Percentiles rank a stretch among this genome's conserved stretches.
These are phyloP conservation scores for Salix brachista DNA, from an alignment of 345 rosid species.

Conservation along the genomic window DNA sequence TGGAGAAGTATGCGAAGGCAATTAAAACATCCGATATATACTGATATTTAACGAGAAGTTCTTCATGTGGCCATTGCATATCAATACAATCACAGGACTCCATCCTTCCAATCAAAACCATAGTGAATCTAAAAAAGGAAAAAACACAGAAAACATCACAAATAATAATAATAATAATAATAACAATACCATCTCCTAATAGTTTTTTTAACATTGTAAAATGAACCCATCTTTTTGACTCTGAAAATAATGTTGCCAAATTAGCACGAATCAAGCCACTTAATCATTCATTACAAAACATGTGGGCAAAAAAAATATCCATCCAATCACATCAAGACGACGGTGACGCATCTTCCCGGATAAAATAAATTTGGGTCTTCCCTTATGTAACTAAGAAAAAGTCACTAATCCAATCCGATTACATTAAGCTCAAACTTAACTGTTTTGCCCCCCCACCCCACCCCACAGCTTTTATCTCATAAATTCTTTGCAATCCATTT, in stretches of 20 bases:
- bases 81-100: slow-evolving; percentile 86
- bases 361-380: no score
- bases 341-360: neutral
- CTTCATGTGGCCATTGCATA: slow-evolving; percentile 65
- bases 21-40: slow-evolving; percentile 84
- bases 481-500: neutral
- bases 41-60: slow-evolving; percentile 78
- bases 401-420: neutral
- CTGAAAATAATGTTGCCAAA: neutral
- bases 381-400: neutral
- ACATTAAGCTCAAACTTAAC: neutral
- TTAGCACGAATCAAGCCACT: neutral
- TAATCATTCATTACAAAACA: neutral
- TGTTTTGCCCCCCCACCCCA: no score
- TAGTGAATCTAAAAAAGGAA: slow-evolving; percentile 17
- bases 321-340: neutral
- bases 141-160: neutral
- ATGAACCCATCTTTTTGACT: neutral
- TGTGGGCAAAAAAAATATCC: no score
- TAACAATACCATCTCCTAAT: neutral
- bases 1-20: slow-evolving; percentile 89
- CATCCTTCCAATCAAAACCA: slow-evolving; percentile 34
- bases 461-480: neutral
- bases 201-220: neutral
- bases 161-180: neutral